Evolutionary conservation across 768 basidiomycete genomes (phyloP), one percentile per base, ranked within the genome.

Genomic region (Lyophyllum atratum): DNA sequence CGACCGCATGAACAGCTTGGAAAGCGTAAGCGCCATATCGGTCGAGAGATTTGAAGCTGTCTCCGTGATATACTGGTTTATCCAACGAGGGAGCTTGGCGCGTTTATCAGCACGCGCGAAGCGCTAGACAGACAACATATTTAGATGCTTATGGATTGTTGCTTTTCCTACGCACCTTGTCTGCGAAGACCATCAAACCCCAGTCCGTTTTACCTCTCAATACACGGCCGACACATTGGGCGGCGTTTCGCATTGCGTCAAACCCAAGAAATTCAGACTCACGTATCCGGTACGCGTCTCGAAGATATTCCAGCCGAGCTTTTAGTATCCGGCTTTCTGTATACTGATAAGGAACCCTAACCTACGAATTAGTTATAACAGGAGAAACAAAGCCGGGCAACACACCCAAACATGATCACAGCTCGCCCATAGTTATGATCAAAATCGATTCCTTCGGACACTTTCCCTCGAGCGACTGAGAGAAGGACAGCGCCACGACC

Each of bases 391-490:
- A 53, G 29, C 26, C 1, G 28, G 9, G 19, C 17, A 28, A 7
- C 72, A 70, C 70, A 94, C 93, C 97, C 97, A 76, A 99, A 98
- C 97, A 99, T 98, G 70, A 99, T 94, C 69, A 98, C 95, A 63
- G 97, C 97, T 49, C 97, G 85, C 1, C 97, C 97, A 69, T 98
- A 99, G 70, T 99, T 98, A 74, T 99, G 97, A 70, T 99, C 97
- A 67, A 99, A 99, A 85, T 99, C 97, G 66, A 99, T 99, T n/a
- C 97, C 97, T 74, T 99, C 97, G 0, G 97, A 98, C 0, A 99
- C 97, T 72, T 99, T 99, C 3, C 97, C 97, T 78, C 97, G 87
- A 26, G 97, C 97, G 31, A 99, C 97, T 22, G 97, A 98, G 39
- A 99, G 79, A 28, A 99, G 79, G 26, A 98, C 95, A 19, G 97